These are phyloP conservation scores for Penicillium griseofulvum DNA, from an alignment of 2,329 filamentous ascomycete genomes.

Conservation along the genomic window DNA sequence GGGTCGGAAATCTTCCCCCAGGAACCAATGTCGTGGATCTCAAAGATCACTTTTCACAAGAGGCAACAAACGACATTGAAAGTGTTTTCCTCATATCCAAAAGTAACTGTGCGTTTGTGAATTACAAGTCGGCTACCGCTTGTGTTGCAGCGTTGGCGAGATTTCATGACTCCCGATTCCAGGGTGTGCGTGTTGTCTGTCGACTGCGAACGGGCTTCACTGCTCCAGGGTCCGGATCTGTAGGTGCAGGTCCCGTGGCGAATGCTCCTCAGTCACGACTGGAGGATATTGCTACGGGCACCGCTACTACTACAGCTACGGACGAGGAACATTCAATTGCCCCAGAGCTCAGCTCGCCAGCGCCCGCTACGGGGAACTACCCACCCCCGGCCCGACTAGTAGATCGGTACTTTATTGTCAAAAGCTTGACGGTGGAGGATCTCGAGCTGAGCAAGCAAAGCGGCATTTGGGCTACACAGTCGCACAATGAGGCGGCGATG, in stretches of 20 bases:
- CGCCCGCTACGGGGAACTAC: constrained; percentile 14
- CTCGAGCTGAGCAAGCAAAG: constrained; percentile 84
- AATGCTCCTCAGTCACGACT: constrained; percentile 19
- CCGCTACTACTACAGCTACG: not conserved
- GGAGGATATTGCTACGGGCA: constrained; percentile 11
- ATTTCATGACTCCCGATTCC: constrained; percentile 87
- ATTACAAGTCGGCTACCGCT: constrained; percentile 77
- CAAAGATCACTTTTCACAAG: constrained; percentile 86
- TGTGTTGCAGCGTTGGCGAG: constrained; percentile 75
- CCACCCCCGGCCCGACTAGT: constrained; percentile 43
- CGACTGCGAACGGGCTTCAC: constrained; percentile 64
- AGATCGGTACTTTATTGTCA: constrained; percentile 87
- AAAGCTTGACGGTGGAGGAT: constrained; percentile 88
- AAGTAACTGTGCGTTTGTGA: constrained; percentile 96
- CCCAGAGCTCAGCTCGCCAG: constrained; percentile 14
- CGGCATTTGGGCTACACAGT: constrained; percentile 89
- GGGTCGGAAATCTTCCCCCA: constrained; percentile 91
- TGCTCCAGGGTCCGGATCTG: constrained; percentile 32
- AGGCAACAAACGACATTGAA: constrained; percentile 71
- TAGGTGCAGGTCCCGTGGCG: constrained; percentile 47
- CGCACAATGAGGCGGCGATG: constrained; percentile 81
- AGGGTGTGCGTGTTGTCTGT: constrained; percentile 81
- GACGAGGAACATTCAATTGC: constrained; percentile 7
- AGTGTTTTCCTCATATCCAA: constrained; percentile 94
- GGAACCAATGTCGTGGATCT: constrained; percentile 76